These are phyloP conservation scores for Ogataea naganishii DNA, from an alignment of 805 yeast genomes.

Conservation along the genomic window DNA sequence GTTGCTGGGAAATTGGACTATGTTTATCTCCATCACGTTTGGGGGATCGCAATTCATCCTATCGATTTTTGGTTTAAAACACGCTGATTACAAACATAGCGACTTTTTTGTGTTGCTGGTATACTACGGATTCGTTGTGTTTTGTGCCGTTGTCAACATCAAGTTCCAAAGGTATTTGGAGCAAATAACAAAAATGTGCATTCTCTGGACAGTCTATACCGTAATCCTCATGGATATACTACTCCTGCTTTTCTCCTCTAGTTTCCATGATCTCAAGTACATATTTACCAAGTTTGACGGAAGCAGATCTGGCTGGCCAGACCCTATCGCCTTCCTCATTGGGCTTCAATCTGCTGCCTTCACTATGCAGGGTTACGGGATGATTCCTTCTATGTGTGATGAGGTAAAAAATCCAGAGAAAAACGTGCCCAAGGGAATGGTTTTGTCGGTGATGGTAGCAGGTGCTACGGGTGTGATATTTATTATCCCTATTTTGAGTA, in stretches of 20 bases:
- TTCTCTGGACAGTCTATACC: constrained; percentile 69
- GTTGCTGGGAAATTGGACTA: constrained; percentile 69
- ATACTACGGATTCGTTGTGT: constrained; percentile 44
- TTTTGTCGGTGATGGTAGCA: constrained; percentile 55
- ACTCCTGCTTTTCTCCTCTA: constrained; percentile 46
- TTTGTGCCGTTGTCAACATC: constrained; percentile 58
- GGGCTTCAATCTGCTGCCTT: constrained; percentile 75
- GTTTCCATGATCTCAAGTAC: constrained; percentile 49
- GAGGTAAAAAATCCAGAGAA: constrained; percentile 72
- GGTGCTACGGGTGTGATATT: constrained; percentile 64
- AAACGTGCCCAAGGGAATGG: constrained; percentile 66
- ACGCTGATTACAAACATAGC: constrained; percentile 51
- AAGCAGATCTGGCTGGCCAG: constrained; percentile 69
- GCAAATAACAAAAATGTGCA: constrained; percentile 55
- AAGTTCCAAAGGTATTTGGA: constrained; percentile 54
- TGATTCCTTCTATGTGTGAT: constrained; percentile 74
- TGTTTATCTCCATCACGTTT: constrained; percentile 64
- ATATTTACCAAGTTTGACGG: constrained; percentile 65
- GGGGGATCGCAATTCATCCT: constrained; percentile 71
- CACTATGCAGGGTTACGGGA: constrained; percentile 77
- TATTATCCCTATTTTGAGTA: constrained; percentile 61
- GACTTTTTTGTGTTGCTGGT: constrained; percentile 45
- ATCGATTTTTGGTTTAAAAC: constrained; percentile 54
- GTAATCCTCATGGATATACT: constrained; percentile 59
- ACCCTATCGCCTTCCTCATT: constrained; percentile 59